A percentile compares a stretch with the other conserved stretches of the same genome.
Conservation (phyloP, 345 rosid species). For the Murraya koenigii region DNA sequence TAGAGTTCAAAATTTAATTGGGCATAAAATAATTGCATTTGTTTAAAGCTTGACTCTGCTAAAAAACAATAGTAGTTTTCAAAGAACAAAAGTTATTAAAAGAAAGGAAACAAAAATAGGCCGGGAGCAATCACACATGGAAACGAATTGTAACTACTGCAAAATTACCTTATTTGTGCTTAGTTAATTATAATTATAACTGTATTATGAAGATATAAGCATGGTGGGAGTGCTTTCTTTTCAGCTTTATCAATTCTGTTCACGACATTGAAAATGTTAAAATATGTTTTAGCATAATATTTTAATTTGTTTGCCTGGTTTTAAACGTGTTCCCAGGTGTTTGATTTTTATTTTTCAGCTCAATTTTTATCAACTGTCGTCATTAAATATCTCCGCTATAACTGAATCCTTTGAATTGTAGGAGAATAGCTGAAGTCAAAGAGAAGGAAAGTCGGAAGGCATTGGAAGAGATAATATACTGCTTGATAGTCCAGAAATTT, state of each 20-base stretch:
- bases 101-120: background rate
- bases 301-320: background rate
- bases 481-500: slow-evolving; percentile 72
- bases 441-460: slow-evolving; percentile 68
- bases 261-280: background rate
- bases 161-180: background rate
- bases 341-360: background rate
- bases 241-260: background rate
- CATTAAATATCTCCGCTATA: slow-evolving; percentile 1
- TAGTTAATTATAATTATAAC: background rate
- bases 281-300: background rate
- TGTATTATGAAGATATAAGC: background rate
- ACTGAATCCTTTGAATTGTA: slow-evolving; percentile 18
- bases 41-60: background rate
- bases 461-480: slow-evolving; percentile 81
- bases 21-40: background rate
- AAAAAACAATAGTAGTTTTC: background rate
- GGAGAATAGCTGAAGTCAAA: slow-evolving; percentile 88
- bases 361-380: background rate
- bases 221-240: background rate
- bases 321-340: background rate
- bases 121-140: too few species aligned
- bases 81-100: background rate
- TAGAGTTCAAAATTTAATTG: background rate
- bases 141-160: background rate